phyloP scores from a whole-genome alignment of 805 yeast species.

The Hyphopichia homilentoma region DNA sequence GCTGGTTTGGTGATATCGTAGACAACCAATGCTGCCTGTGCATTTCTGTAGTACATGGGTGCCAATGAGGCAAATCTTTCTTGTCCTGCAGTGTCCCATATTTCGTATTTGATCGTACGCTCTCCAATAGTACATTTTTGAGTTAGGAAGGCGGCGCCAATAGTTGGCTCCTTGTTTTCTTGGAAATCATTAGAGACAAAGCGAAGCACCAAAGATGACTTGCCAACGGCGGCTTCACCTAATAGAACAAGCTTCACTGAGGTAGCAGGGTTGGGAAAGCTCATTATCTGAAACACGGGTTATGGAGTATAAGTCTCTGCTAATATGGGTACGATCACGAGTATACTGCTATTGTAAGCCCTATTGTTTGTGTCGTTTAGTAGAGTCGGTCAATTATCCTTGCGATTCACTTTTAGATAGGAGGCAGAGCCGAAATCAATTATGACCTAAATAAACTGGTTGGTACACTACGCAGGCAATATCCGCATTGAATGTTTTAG shows the following conservation, averaged over 20 bases:
- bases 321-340: too few species aligned
- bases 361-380: too few species aligned
- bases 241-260: conserved; percentile 85
- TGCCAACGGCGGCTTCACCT: conserved; percentile 98
- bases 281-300: too few species aligned
- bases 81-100: conserved; percentile 98
- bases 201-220: conserved; percentile 85
- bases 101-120: conserved; percentile 84
- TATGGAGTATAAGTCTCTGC: too few species aligned
- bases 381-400: too few species aligned
- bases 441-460: too few species aligned
- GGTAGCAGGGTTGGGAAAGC: conserved; percentile 44
- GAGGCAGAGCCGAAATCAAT: too few species aligned
- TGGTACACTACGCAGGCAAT: too few species aligned
- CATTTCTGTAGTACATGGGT: conserved; percentile 96
- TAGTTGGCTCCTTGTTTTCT: conserved; percentile 96
- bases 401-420: too few species aligned
- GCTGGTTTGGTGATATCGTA: conserved; percentile 95
- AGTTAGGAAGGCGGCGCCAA: conserved; percentile 96
- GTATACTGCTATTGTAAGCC: too few species aligned
- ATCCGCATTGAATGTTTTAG: too few species aligned
- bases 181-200: conserved; percentile 95
- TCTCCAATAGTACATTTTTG: conserved; percentile 88
- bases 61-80: conserved; percentile 95
- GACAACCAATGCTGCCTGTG: conserved; percentile 94